Evolutionary conservation across 345 rosid genomes (phyloP).

Genomic region (Excoecaria agallocha): DNA sequence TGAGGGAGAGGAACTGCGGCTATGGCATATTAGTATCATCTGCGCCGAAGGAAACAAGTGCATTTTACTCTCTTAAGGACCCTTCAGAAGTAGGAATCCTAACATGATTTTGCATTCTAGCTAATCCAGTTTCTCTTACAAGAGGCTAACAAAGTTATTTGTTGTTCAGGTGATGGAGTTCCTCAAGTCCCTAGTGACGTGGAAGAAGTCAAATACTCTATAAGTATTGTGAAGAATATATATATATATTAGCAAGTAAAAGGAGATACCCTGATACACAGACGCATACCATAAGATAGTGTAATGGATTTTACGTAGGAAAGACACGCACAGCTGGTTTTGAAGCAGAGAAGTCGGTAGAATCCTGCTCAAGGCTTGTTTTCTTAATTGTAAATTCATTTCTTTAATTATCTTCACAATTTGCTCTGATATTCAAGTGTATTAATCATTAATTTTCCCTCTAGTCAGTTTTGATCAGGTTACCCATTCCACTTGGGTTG

Average conservation of each 20-base stretch:
- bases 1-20: constrained; percentile 71
- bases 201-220: constrained; percentile 57
- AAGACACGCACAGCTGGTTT: constrained; percentile 13
- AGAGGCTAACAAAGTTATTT: neutral
- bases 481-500: neutral
- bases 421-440: constrained; percentile 14
- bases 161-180: constrained; percentile 81
- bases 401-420: constrained; percentile 4
- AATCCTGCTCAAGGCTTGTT: constrained; percentile 31
- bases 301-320: constrained; percentile 3
- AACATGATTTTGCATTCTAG: neutral
- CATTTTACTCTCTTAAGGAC: constrained; percentile 77
- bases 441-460: constrained; percentile 8
- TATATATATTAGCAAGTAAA: neutral
- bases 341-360: constrained; percentile 27
- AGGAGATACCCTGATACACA: constrained; percentile 15
- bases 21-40: constrained; percentile 83
- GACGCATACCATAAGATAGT: constrained; percentile 17
- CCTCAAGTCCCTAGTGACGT: constrained; percentile 60
- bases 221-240: constrained; percentile 15
- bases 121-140: neutral
- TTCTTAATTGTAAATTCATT: constrained; percentile 42
- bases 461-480: constrained; percentile 11
- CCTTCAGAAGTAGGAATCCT: constrained; percentile 64
- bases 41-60: constrained; percentile 73